phyloP scores from a whole-genome alignment of 768 basidiomycete genomes.

The Trametes gibbosa region DNA sequence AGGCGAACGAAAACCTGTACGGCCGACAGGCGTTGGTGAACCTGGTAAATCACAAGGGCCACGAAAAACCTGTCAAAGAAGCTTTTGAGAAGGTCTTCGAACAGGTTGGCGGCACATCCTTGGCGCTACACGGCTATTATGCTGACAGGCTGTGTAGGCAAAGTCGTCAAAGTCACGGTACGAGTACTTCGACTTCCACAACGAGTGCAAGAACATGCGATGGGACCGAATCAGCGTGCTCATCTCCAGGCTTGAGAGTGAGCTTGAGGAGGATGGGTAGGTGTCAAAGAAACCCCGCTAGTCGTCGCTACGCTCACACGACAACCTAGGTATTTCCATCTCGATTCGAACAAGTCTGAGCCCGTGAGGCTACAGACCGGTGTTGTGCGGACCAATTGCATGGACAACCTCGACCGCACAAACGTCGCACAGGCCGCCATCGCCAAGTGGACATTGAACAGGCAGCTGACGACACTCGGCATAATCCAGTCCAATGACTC shows the following conservation, averaged over 20 bases:
- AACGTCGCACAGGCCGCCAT: constrained; percentile 94
- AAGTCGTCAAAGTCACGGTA: constrained; percentile 73
- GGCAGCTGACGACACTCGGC: constrained; percentile 71
- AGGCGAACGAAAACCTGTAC: constrained; percentile 69
- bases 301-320: neutral
- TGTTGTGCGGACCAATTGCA: constrained; percentile 90
- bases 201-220: constrained; percentile 90
- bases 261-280: constrained; percentile 68
- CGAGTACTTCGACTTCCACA: constrained; percentile 96
- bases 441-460: constrained; percentile 79
- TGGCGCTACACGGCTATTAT: neutral
- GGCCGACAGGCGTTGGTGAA: constrained; percentile 82
- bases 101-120: constrained; percentile 39
- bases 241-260: constrained; percentile 71
- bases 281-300: constrained; percentile 20
- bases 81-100: constrained; percentile 81
- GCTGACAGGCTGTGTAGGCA: constrained; percentile 38
- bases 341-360: constrained; percentile 45
- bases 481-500: constrained; percentile 66
- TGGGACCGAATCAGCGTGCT: constrained; percentile 90
- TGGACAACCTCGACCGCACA: constrained; percentile 95
- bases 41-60: constrained; percentile 89
- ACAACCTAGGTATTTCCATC: constrained; percentile 71
- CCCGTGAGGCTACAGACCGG: constrained; percentile 68
- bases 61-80: constrained; percentile 93